Evolutionary conservation across 306 rosid genomes (phyloP).

Genomic region (Trifolium repens): DNA sequence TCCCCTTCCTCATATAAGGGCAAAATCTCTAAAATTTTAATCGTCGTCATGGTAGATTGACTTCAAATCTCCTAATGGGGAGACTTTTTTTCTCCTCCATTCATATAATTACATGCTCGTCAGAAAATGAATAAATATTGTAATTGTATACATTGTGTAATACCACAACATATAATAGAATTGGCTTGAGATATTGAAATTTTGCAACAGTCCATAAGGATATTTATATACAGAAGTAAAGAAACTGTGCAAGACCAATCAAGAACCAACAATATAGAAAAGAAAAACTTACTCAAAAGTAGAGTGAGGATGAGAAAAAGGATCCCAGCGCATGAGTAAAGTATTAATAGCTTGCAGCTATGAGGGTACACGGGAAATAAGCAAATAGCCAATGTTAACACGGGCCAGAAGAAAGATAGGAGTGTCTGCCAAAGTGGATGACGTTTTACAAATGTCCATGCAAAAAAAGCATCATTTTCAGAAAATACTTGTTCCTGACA

Average conservation of each 20-base stretch:
- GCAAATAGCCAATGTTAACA: conserved; percentile 94
- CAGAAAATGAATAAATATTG: conserved; percentile 10
- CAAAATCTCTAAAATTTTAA: background rate
- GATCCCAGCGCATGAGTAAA: conserved; percentile 93
- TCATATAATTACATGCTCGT: conserved; percentile 23
- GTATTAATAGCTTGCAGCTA: conserved; percentile 88
- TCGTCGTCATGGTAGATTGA: conserved; percentile 4
- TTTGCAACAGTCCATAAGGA: conserved; percentile 10
- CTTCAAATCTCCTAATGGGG: conserved; percentile 9
- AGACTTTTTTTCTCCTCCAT: background rate
- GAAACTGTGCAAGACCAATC: conserved; percentile 21
- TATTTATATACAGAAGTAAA: conserved; percentile 23
- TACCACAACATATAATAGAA: conserved; percentile 33
- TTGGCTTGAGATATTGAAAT: conserved; percentile 15
- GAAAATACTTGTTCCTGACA: conserved; percentile 91
- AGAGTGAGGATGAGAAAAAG: conserved; percentile 82
- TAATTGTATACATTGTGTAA: conserved; percentile 2
- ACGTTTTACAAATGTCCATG: conserved; percentile 93
- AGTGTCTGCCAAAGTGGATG: conserved; percentile 99
- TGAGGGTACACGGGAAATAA: conserved; percentile 98
- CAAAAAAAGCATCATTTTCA: conserved; percentile 94
- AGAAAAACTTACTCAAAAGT: conserved; percentile 72
- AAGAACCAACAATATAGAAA: conserved; percentile 14
- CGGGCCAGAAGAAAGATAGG: conserved; percentile 97
- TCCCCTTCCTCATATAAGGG: conserved; percentile 5